Evolutionary conservation across 176 grass and related monocot species (phyloP).

Genomic region (Paspalum notatum): DNA sequence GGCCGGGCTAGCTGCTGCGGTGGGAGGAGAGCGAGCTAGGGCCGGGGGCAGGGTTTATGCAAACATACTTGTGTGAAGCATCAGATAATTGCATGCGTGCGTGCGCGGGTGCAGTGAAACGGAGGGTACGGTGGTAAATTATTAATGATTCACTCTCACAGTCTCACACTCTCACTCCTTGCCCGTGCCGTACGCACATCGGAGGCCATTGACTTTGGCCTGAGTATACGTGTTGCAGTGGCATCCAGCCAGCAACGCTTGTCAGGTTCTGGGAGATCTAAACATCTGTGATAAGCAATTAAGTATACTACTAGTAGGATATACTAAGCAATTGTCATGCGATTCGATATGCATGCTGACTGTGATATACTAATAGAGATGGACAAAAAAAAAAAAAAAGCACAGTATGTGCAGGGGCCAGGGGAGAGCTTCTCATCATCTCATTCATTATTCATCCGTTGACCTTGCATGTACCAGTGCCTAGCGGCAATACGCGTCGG

Average conservation of each 20-base stretch:
- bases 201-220: not conserved
- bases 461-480: not conserved
- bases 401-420: no score
- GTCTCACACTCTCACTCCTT: no score
- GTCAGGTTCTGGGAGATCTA: conserved; percentile 2
- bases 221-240: not conserved
- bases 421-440: no score
- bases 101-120: conserved; percentile 5
- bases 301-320: no score
- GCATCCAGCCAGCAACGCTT: conserved; percentile 6
- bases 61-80: no score
- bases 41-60: not conserved
- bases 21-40: not conserved
- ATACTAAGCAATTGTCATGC: no score
- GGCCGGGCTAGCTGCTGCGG: no score
- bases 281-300: not conserved
- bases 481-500: not conserved
- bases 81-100: conserved; percentile 1
- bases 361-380: no score
- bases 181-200: not conserved
- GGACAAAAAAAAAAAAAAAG: no score
- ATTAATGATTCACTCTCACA: not conserved
- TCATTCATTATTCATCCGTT: no score
- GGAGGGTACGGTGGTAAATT: not conserved
- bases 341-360: no score